A percentile compares a stretch with the other conserved stretches of the same genome.
Conservation (phyloP, 176 grass and related monocot genomes). For the Bothriochloa decipiens region DNA sequence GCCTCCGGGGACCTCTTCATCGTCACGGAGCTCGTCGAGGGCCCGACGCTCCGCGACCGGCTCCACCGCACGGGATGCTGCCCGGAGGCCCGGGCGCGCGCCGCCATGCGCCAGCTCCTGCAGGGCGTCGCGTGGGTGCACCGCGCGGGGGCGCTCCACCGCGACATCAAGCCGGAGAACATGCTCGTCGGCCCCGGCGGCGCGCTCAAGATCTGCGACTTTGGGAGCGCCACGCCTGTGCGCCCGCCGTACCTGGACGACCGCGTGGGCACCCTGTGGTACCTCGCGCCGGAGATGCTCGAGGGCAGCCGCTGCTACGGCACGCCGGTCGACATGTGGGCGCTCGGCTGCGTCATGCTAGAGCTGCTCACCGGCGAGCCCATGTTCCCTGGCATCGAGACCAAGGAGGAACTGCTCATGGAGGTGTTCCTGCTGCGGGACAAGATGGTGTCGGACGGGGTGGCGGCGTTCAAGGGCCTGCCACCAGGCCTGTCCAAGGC, state of each 20-base stretch:
- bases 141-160: background rate
- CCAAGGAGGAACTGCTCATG: background rate
- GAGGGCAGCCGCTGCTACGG: background rate
- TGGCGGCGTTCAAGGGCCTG: constrained; percentile 17
- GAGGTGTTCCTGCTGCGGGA: constrained; percentile 3
- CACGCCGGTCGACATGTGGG: constrained; percentile 15
- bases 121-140: background rate
- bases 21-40: constrained; percentile 20
- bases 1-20: constrained; percentile 7
- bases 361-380: constrained; percentile 19
- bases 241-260: background rate
- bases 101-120: background rate
- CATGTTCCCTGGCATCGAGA: constrained; percentile 31
- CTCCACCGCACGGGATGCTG: background rate
- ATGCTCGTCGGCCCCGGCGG: background rate
- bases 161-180: constrained; percentile 20
- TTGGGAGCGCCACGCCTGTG: background rate
- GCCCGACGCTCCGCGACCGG: background rate
- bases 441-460: background rate
- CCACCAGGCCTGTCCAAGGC: background rate
- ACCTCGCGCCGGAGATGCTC: constrained; percentile 15
- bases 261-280: constrained; percentile 15
- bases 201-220: constrained; percentile 32
- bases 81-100: background rate
- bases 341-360: constrained; percentile 1